These are phyloP conservation scores for Cystobasidiaceae sp. DNA, from an alignment of 1,284 basidiomycete species.

Conservation along the genomic window DNA sequence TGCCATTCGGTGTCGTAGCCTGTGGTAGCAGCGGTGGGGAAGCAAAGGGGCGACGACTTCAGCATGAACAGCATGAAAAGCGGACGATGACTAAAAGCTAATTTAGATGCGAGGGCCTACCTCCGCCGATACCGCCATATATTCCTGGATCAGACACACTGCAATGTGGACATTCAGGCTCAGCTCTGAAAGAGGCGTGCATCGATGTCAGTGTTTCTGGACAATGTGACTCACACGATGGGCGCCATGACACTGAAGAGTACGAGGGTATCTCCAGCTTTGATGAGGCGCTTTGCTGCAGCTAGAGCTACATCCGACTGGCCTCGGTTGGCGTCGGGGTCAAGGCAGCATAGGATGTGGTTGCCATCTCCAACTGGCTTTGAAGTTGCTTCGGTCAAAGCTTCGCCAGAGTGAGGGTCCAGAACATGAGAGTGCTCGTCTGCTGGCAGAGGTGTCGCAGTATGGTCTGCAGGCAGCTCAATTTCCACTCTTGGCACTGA, in stretches of 20 bases:
- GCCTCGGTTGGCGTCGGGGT: slow-evolving; percentile 13
- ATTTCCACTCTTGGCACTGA: no score
- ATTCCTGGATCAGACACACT: slow-evolving; percentile 15
- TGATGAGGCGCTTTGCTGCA: slow-evolving; percentile 2
- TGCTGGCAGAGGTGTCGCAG: neutral
- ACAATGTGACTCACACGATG: slow-evolving; percentile 13
- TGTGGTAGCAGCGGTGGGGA: neutral
- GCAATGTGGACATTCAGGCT: neutral
- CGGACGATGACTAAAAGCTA: neutral
- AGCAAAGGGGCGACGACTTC: neutral
- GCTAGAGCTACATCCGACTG: slow-evolving; percentile 3
- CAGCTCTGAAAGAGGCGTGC: neutral
- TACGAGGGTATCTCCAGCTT: slow-evolving; percentile 14
- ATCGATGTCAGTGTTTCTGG: neutral
- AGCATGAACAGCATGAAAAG: neutral
- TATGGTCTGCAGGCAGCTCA: no score
- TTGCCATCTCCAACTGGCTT: neutral
- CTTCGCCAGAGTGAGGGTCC: neutral
- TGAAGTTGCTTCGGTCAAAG: neutral
- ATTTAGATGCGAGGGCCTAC: neutral
- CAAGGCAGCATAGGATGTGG: slow-evolving; percentile 8
- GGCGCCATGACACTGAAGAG: slow-evolving; percentile 24
- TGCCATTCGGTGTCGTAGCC: slow-evolving; percentile 27
- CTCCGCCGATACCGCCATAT: slow-evolving; percentile 7
- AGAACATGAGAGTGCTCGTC: neutral